Conservation (phyloP, 108 stramenopile species). For the Fragilariopsis cylindrus region DNA sequence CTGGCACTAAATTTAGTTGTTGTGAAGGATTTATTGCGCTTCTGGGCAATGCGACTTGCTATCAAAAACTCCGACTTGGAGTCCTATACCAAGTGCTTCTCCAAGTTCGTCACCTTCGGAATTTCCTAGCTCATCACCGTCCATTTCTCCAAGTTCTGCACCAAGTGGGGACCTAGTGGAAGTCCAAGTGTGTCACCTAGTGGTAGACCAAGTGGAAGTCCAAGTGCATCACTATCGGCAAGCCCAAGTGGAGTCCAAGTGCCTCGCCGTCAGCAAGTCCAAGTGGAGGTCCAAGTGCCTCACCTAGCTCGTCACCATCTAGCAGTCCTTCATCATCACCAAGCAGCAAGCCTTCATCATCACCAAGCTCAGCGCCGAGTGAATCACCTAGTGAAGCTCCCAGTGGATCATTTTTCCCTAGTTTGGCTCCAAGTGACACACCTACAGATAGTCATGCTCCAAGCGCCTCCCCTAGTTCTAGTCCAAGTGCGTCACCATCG, state of each 20-base stretch:
- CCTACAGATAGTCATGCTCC: background rate
- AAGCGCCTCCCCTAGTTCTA: slow-evolving; percentile 45
- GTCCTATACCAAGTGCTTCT: no score
- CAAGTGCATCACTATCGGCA: background rate
- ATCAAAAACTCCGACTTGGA: no score
- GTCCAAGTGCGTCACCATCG: slow-evolving; percentile 57
- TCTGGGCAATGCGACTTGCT: no score
- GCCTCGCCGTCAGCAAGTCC: no score
- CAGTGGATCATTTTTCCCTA: slow-evolving; percentile 34
- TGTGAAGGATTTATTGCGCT: no score
- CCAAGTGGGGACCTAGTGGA: background rate
- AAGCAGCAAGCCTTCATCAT: background rate
- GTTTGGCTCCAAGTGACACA: background rate
- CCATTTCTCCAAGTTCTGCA: no score
- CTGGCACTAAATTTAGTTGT: no score
- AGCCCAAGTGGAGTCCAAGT: slow-evolving; percentile 8
- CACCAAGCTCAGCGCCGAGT: background rate
- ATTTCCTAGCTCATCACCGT: no score
- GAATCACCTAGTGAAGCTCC: slow-evolving; percentile 30
- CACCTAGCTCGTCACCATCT: no score
- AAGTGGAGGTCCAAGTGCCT: no score
- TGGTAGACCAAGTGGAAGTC: background rate
- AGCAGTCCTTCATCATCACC: no score
- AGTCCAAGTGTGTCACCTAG: background rate
- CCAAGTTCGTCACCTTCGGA: no score